A percentile compares a stretch with the other conserved stretches of the same genome.
Evolutionary conservation across 2,329 filamentous ascomycete genomes (phyloP).

Genomic region (Didymella pomorum): DNA sequence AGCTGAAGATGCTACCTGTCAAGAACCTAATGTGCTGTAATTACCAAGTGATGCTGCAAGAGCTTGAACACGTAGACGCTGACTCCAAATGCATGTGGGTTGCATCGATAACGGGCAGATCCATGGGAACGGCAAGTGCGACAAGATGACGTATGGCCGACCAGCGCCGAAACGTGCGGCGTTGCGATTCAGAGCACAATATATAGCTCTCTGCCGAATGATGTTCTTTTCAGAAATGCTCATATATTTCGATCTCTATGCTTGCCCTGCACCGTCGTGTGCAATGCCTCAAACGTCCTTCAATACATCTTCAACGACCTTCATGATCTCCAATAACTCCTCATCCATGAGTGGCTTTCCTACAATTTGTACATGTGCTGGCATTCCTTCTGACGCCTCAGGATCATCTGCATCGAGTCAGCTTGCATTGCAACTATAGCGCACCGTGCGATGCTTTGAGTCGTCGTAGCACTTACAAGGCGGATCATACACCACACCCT

Average conservation of each 20-base stretch:
- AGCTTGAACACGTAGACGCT: neutral
- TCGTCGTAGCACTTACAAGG: conserved; percentile 39
- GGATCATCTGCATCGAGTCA: conserved; percentile 50
- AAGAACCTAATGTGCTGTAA: neutral
- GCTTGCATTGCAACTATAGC: no score
- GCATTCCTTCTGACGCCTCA: conserved; percentile 53
- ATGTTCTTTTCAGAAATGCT: no score
- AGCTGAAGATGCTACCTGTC: neutral
- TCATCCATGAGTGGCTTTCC: conserved; percentile 59
- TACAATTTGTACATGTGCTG: conserved; percentile 58
- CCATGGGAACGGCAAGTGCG: conserved; percentile 1
- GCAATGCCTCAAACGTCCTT: conserved; percentile 20
- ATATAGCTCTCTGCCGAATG: neutral
- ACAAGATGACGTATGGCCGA: conserved; percentile 17
- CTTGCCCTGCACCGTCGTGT: no score
- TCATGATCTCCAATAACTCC: conserved; percentile 51
- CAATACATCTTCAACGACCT: conserved; percentile 38
- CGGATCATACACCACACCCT: conserved; percentile 45
- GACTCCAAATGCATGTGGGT: neutral
- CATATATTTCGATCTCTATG: no score
- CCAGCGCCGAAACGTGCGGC: neutral
- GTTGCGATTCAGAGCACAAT: neutral
- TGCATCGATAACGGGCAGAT: neutral
- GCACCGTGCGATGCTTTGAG: no score
- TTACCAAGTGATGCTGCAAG: neutral